Evolutionary conservation across 352 stramenopile genomes (phyloP), one percentile per base, ranked within the genome.

Genomic region (Globisporangium radiosum): DNA sequence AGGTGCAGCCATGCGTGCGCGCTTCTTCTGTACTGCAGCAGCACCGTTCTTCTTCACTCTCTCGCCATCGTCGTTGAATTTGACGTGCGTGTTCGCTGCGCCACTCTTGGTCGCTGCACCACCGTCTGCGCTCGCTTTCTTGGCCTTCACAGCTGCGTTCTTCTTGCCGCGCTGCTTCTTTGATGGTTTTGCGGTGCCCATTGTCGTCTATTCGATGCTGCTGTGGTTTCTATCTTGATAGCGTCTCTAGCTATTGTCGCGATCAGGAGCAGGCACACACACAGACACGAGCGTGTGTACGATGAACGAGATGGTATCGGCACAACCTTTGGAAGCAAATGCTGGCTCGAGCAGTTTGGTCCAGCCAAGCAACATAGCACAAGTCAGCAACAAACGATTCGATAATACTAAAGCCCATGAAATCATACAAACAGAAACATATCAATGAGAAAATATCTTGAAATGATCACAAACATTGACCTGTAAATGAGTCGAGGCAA

Each of bases 161-260:
- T 76, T 65, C 73, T 89, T 89, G 59, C 77, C 77, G 49, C 81
- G 78, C 66, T 89, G 78, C 70, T 91, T 91, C 76, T 91, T 88
- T 19, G 81, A 91, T 49, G 69, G 78, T 62, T 88, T 91, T 7
- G 67, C 59, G 36, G 69, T 65, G 25, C 49, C 67, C 78, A 89
- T 90, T 52, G 33, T 56, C 47, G 8, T n/a, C 10, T 54, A 45
- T 2, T 61, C 25, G 38, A 47, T 40, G 38, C 8, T 38, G 55
- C 14, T 17, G 13, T 55, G 11, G 11, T 37, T 13, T 2, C 3
- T 14, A 43, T 8, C 13, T 17, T 19, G 2, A 1, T 10, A 50
- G 10, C 14, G 49, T 9, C 10, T 19, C 25, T 38, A 15, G 15
- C 15, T 25, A 10, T 54, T 17, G 19, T 43, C 15, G n/a, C 5